Evolutionary conservation across 495 filamentous ascomycete genomes (phyloP), one percentile per base, ranked within the genome.

Genomic region (Aspergillus asperescens): DNA sequence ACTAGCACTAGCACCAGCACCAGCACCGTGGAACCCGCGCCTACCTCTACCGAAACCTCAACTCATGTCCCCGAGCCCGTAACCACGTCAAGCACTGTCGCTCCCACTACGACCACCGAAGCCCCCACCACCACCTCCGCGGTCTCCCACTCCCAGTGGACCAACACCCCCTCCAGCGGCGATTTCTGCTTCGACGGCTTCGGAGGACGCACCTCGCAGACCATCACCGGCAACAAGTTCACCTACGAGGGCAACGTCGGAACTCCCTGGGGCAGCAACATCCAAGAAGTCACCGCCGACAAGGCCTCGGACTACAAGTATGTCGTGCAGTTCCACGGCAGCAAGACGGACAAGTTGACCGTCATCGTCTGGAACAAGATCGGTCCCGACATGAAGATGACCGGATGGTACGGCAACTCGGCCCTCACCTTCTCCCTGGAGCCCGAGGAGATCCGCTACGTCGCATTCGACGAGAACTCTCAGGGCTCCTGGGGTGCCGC

Each of bases 281-380:
- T 81, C 37, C 73, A 77, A 48, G 55, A 62, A 31, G 67, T 80
- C 25, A 56, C 52, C 29, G 61, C 66, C 0, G 48, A 50, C n/a
- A 52, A 65, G 10, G 70, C 71, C 4, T 54, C 66, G 13, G 43
- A 52, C 1, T 72, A 77, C 61, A 68, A 77, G 22, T 81, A 78
- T 64, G 76, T 77, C 19, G 68, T 64, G 28, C 67, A 68, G 28
- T 73, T 80, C 60, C 59, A 43, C 25, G 75, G 76, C 34, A 54
- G 61, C 29, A 64, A 67, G 41, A 56, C 51, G 5, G 55, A 45
- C 35, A 25, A 38, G 40, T 75, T 74, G 64, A 74, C 67, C 6
- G 67, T 80, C 28, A 63, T 63, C 9, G 43, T 81, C 59, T 82
- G 79, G 79, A 78, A 81, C 67, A 82, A 81, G 61, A 54, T 70